Percentiles rank a stretch among this genome's conserved stretches.
These are phyloP conservation scores for Phialophora expanda DNA, from an alignment of 2,329 filamentous ascomycete species.

Conservation along the genomic window DNA sequence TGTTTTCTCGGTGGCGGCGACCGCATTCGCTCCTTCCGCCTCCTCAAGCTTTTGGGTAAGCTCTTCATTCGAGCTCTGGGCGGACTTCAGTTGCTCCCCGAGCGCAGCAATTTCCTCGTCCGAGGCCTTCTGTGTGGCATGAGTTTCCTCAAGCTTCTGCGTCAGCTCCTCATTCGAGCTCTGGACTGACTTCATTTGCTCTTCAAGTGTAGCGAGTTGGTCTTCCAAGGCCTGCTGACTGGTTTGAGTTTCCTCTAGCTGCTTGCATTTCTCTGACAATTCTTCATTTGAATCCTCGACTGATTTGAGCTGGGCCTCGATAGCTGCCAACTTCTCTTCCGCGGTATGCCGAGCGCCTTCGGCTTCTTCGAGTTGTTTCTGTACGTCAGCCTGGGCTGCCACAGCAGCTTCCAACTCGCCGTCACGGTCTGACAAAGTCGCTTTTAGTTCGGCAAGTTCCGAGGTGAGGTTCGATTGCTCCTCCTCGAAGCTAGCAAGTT, in stretches of 20 bases:
- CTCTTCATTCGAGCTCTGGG: constrained; percentile 12
- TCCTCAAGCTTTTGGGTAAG: constrained; percentile 16
- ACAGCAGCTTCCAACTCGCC: constrained; percentile 13
- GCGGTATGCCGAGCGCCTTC: constrained; percentile 6
- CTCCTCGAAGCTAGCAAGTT: constrained; percentile 19
- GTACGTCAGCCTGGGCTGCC: constrained; percentile 14
- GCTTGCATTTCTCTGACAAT: constrained; percentile 13
- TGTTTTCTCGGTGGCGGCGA: constrained; percentile 18
- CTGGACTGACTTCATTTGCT: constrained; percentile 15
- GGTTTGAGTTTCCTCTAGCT: constrained; percentile 19
- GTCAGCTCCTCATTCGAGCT: constrained; percentile 10
- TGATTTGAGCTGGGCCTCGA: constrained; percentile 16
- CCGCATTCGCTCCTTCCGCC: constrained; percentile 13
- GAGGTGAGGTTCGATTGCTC: constrained; percentile 18
- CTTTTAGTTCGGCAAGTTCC: constrained; percentile 16
- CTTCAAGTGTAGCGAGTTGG: constrained; percentile 9
- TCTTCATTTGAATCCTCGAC: constrained; percentile 18
- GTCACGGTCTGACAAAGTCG: constrained; percentile 6
- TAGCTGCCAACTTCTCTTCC: constrained; percentile 8
- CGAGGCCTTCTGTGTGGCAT: not conserved
- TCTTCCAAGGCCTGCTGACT: constrained; percentile 1
- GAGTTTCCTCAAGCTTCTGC: constrained; percentile 21
- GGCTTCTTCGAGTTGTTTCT: constrained; percentile 23
- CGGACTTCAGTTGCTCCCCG: constrained; percentile 14
- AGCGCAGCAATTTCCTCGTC: constrained; percentile 9